These are phyloP conservation scores for Sclerotinia sclerotiorum DNA, from an alignment of 2,329 filamentous ascomycete genomes.

Conservation along the genomic window DNA sequence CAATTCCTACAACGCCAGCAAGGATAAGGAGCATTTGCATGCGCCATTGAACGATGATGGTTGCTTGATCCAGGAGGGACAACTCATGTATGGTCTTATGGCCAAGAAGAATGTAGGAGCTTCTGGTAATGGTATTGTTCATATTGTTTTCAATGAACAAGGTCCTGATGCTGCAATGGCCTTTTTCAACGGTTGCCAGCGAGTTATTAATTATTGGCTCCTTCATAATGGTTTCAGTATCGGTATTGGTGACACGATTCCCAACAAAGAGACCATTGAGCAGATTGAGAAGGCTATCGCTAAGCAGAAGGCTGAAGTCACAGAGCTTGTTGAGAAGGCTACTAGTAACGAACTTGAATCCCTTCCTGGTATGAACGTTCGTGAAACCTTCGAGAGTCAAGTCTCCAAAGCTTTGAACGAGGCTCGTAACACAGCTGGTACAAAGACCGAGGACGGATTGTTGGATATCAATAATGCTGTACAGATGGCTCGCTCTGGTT, in stretches of 20 bases:
- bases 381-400: constrained; percentile 97
- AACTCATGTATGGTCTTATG: constrained; percentile 86
- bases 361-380: constrained; percentile 96
- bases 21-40: constrained; percentile 51
- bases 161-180: constrained; percentile 82
- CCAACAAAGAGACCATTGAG: constrained; percentile 78
- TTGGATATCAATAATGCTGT: constrained; percentile 97
- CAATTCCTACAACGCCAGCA: constrained; percentile 69
- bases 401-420: constrained; percentile 92
- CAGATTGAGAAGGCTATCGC: constrained; percentile 82
- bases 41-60: constrained; percentile 72
- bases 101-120: constrained; percentile 95
- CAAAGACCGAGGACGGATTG: constrained; percentile 83
- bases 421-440: constrained; percentile 95
- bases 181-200: constrained; percentile 94
- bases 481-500: constrained; percentile 93
- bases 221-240: constrained; percentile 96
- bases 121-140: constrained; percentile 84
- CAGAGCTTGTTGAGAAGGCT: constrained; percentile 70
- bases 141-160: constrained; percentile 94
- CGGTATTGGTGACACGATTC: constrained; percentile 96
- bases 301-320: constrained; percentile 78
- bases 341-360: constrained; percentile 86
- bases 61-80: constrained; percentile 78
- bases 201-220: constrained; percentile 96